Percentiles rank a stretch among this genome's conserved stretches.
phyloP scores from a whole-genome alignment of 1,139 yeast genomes.

The Debaryomyces subglobosus region DNA sequence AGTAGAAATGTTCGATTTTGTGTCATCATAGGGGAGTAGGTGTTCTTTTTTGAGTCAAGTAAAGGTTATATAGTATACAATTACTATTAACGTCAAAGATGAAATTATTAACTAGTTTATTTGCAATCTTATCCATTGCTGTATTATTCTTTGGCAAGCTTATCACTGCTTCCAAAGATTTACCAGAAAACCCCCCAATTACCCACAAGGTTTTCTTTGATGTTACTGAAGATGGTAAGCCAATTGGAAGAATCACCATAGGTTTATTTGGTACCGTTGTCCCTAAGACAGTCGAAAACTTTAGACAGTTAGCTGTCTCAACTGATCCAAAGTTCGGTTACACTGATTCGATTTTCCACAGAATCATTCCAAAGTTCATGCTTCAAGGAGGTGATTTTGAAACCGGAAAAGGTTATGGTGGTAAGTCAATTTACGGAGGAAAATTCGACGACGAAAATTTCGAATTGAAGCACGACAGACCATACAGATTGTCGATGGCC shows the following conservation, averaged over 20 bases:
- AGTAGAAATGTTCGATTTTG: background rate
- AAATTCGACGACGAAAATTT: conserved; percentile 63
- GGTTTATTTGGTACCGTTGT: conserved; percentile 73
- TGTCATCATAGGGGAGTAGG: conserved; percentile 3
- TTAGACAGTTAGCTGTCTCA: conserved; percentile 59
- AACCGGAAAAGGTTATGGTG: conserved; percentile 62
- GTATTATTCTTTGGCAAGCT: conserved; percentile 24
- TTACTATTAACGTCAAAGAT: conserved; percentile 18
- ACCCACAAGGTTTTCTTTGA: conserved; percentile 86
- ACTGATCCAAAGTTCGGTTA: conserved; percentile 60
- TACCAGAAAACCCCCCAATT: conserved; percentile 56
- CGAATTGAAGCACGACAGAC: conserved; percentile 57
- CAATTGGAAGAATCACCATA: conserved; percentile 66
- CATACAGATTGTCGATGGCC: conserved; percentile 65
- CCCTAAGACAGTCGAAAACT: conserved; percentile 62
- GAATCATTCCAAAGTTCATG: conserved; percentile 62
- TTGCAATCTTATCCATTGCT: conserved; percentile 22
- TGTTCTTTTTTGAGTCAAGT: background rate
- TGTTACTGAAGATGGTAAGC: conserved; percentile 75
- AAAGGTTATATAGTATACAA: background rate
- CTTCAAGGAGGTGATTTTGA: conserved; percentile 67
- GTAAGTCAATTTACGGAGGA: conserved; percentile 60
- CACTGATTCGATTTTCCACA: conserved; percentile 56
- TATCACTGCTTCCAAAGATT: conserved; percentile 25
- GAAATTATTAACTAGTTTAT: conserved; percentile 31